Base-by-base conservation (phyloP, 1,139 yeast species). In the Saccharomyces hybrid region DNA sequence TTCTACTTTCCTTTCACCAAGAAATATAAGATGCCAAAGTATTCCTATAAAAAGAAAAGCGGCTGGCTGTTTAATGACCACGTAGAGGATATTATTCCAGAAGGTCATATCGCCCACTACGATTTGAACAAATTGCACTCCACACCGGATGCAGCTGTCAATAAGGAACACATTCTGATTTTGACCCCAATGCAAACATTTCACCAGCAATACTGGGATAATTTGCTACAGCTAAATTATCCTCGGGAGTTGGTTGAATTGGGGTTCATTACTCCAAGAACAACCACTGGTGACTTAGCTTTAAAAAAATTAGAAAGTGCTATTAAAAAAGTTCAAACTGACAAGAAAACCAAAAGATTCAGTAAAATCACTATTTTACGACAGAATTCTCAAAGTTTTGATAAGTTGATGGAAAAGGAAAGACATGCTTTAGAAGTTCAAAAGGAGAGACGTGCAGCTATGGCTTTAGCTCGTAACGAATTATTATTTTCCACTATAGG, bases 381-480 rank as follows among this genome's bases (percentile, higher is more conserved):
- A 70, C 98, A 93, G 73, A 98, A 93, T 70, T 82, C 93, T 41
- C 84, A 82, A 53, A 83, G 93, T 8, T 78, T 87, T 59, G 80
- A 77, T 50, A 76, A 82, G 56, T 87, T 89, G 68, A 63, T 67
- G 49, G 96, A 90, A 68, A 85, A 87, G 70, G 96, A 88, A 61
- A 80, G 97, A 68, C 88, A 83, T 64, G 83, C 83, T 3, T 75
- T 86, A 57, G 73, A 72, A 42, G 95, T 85, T n/a, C 98, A 93
- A 71, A 90, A 90, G 71, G 85, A 86, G 64, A 82, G 99, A 69
- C 82, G 99, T 62, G 73, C 87, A 8, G 83, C 84, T 68, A 91
- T 93, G 98, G 95, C 97, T 2, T 74, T 88, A 59, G 97, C 98
- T 1, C 79, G 99, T 69, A 93, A 93, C 74, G 90, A 96, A 42